These are phyloP conservation scores for Leptographium galeiforme DNA, from an alignment of 2,329 filamentous ascomycete species.

Conservation along the genomic window DNA sequence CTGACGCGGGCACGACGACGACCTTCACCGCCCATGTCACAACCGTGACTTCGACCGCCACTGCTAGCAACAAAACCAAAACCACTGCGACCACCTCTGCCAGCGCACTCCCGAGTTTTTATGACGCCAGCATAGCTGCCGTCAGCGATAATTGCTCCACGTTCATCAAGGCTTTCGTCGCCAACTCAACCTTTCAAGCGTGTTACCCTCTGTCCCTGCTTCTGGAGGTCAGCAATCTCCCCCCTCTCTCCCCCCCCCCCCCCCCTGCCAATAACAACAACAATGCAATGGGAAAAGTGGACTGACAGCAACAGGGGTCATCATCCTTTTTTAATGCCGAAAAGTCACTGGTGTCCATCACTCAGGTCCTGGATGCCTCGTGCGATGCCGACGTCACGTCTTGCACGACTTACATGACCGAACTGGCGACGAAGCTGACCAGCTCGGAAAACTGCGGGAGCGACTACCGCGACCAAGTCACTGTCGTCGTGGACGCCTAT, in stretches of 20 bases:
- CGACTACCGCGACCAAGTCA: conserved; percentile 56
- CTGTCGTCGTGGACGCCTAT: conserved; percentile 60
- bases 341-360: conserved; percentile 57
- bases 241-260: not conserved
- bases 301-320: conserved; percentile 47
- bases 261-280: too few species aligned
- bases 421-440: conserved; percentile 53
- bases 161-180: conserved; percentile 58
- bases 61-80: conserved; percentile 10
- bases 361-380: conserved; percentile 63
- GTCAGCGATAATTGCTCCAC: conserved; percentile 39
- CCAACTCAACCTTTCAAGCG: conserved; percentile 49
- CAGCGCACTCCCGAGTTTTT: conserved; percentile 45
- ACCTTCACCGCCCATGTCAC: not conserved
- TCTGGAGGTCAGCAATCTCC: conserved; percentile 46
- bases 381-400: conserved; percentile 54
- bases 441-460: conserved; percentile 50
- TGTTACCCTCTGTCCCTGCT: conserved; percentile 81
- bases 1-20: not conserved
- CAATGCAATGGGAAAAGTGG: too few species aligned
- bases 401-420: conserved; percentile 53
- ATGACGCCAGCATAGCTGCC: conserved; percentile 49
- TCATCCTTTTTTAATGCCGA: conserved; percentile 70
- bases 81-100: conserved; percentile 17
- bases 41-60: conserved; percentile 8